Evolutionary conservation across 306 rosid genomes (phyloP), one percentile per base, ranked within the genome.

Genomic region (Dryas drummondii): DNA sequence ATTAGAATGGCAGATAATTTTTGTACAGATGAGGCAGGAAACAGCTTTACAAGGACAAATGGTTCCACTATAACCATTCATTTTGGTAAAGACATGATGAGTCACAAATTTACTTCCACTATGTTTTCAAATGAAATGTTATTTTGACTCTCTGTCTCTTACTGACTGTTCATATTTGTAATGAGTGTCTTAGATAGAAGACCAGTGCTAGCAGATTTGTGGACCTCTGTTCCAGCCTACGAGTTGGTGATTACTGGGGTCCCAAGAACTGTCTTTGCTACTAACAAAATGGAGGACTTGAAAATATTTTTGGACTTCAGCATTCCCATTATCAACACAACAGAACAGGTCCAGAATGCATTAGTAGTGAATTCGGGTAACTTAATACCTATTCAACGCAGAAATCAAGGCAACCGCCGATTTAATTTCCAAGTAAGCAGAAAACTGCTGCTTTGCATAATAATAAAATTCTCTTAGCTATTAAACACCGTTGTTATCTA

Each of bases 181-280:
- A 70, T 79, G 59, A 49, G 49, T 76, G 68, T 45, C 75, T 72
- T 76, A 90, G 96, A 90, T 82, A 86, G 90, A 84, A 84, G 96
- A 55, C 87, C 89, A 19, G 87, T 87, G 61, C 74, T 54, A 41
- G 90, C 77, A 52, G 96, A 90, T 70, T 80, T 90, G 46, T 90
- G 96, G 96, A 82, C 96, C 40, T 76, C 90, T n/a, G 88, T 87
- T 80, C 86, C 92, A 64, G 85, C 92, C 14, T 81, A 84, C 13
- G 96, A 82, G 81, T 57, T 90, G 83, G 75, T 78, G 78, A 81
- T 87, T 32, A 72, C 82, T 51, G 89, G 86, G 62, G 74, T 81
- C 71, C 90, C 87, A 72, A 84, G 96, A 79, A 90, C 96, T 41
- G 86, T 90, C 22, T 41, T 82, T 72, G 87, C 92, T 72, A 87